phyloP scores from a whole-genome alignment of 2,329 filamentous ascomycete genomes.

The Berkeleyomyces basicola region DNA sequence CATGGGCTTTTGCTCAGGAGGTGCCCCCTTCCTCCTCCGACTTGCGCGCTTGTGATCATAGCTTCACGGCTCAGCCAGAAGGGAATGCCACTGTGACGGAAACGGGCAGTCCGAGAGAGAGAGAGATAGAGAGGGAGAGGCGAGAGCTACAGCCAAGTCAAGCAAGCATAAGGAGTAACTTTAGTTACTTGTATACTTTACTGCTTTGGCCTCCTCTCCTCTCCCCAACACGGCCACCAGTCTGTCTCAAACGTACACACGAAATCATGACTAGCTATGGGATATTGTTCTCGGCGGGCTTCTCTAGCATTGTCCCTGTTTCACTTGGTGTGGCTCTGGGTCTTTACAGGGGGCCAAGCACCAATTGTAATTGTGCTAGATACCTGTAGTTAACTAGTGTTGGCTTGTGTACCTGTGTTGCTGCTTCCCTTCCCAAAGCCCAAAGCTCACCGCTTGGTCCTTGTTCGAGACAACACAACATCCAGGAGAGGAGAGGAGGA shows the following conservation, averaged over 20 bases:
- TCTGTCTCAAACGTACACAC: no score
- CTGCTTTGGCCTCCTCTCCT: neutral
- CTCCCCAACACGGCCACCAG: neutral
- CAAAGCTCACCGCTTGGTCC: conserved; percentile 1
- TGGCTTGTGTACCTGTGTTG: neutral
- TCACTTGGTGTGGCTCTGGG: neutral
- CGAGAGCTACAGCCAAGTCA: neutral
- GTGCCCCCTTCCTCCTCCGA: no score
- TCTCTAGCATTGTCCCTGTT: neutral
- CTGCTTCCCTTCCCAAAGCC: neutral
- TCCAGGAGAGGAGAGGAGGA: neutral
- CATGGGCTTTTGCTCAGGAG: no score
- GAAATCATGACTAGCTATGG: no score
- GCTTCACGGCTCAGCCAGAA: neutral
- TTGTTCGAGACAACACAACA: neutral
- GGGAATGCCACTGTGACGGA: neutral
- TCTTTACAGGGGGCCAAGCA: neutral
- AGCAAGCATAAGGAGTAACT: no score
- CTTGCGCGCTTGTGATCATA: neutral
- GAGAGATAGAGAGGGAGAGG: no score
- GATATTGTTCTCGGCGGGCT: neutral
- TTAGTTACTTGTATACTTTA: no score
- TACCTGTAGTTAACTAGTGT: no score
- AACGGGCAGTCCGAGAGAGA: neutral
- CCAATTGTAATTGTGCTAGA: no score